Evolutionary conservation across 306 rosid species (phyloP).

Genomic region (Lotus japonicus): DNA sequence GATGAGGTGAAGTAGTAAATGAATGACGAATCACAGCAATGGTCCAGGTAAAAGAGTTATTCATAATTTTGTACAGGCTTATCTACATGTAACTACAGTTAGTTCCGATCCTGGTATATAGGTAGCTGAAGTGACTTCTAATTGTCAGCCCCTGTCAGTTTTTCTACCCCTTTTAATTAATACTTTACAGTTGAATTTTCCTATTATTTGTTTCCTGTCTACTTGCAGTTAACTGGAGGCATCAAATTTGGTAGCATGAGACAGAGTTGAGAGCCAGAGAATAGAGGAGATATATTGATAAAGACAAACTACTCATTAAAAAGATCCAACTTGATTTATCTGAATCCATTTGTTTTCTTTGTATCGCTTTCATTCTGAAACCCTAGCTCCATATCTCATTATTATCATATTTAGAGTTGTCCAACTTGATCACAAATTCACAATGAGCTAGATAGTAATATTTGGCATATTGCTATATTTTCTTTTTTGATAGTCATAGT

Average conservation of each 20-base stretch:
- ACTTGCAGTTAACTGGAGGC: slow-evolving; percentile 24
- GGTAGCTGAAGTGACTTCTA: slow-evolving; percentile 62
- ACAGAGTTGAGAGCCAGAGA: background rate
- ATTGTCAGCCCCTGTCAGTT: slow-evolving; percentile 34
- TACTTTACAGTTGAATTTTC: slow-evolving; percentile 19
- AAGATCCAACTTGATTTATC: background rate
- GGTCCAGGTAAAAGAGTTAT: slow-evolving; percentile 16
- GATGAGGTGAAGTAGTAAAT: slow-evolving; percentile 15
- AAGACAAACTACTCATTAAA: background rate
- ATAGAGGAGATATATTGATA: background rate
- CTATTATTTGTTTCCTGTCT: slow-evolving; percentile 7
- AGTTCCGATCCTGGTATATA: slow-evolving; percentile 30
- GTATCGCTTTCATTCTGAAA: slow-evolving; percentile 8
- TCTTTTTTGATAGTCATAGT: too few relatives aligned
- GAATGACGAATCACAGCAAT: background rate
- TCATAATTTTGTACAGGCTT: slow-evolving; percentile 8
- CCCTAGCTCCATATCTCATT: slow-evolving; percentile 9
- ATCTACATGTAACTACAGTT: slow-evolving; percentile 24
- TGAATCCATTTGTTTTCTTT: slow-evolving; percentile 2
- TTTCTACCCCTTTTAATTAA: slow-evolving; percentile 25
- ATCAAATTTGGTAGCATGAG: background rate
- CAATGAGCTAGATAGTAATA: background rate
- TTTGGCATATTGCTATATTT: background rate
- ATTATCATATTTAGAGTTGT: background rate
- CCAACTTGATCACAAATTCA: slow-evolving; percentile 19